Evolutionary conservation across 805 yeast genomes (phyloP).

Genomic region (Candida pseudoglaebosa): DNA sequence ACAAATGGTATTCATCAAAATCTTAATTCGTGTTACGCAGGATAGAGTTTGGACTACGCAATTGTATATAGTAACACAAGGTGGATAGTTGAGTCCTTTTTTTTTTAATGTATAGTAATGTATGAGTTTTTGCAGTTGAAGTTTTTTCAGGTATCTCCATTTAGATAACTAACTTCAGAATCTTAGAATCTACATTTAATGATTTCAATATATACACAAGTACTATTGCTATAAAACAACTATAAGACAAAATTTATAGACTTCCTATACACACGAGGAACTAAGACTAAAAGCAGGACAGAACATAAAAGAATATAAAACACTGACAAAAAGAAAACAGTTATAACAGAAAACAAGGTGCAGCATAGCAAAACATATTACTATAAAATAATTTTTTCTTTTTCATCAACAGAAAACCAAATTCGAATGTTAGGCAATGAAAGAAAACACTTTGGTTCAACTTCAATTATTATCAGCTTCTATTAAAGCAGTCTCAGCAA

Average conservation of each 20-base stretch:
- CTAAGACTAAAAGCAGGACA: neutral
- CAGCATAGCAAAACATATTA: neutral
- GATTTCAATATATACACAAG: conserved; percentile 4
- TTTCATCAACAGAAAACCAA: neutral
- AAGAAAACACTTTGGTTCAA: too few relatives aligned
- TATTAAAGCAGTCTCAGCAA: conserved; percentile 46
- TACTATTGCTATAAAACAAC: conserved; percentile 4
- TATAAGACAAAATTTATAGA: conserved; percentile 4
- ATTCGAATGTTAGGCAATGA: neutral
- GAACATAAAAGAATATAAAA: neutral
- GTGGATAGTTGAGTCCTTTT: neutral
- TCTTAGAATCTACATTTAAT: too few relatives aligned
- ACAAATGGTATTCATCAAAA: too few relatives aligned
- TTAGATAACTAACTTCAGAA: too few relatives aligned
- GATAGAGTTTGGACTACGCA: too few relatives aligned
- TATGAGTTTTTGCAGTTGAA: neutral
- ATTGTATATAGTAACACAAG: neutral
- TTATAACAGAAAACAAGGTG: neutral
- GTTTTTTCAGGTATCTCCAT: too few relatives aligned
- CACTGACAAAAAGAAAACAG: neutral
- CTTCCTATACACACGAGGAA: conserved; percentile 7
- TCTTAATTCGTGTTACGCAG: too few relatives aligned
- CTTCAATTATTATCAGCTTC: conserved; percentile 30
- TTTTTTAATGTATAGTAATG: neutral
- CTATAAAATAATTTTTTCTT: neutral